Percentiles rank a stretch among this genome's conserved stretches.
phyloP scores from a whole-genome alignment of 2,329 filamentous ascomycete genomes.

The Fusarium sp. region DNA sequence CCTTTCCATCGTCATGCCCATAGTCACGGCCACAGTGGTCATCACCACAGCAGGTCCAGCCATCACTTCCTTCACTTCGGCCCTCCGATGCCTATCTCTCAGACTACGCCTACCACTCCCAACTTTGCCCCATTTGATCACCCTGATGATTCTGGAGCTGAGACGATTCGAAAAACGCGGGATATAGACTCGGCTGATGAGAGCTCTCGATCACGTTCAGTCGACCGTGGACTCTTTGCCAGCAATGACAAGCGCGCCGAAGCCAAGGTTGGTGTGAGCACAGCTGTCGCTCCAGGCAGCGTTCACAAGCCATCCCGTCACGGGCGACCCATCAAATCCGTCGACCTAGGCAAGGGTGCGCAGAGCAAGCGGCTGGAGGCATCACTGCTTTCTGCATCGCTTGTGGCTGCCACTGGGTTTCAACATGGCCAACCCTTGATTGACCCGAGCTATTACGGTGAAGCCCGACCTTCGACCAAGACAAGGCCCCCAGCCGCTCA shows the following conservation, averaged over 20 bases:
- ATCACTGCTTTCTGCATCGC: conserved; percentile 51
- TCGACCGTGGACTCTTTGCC: conserved; percentile 67
- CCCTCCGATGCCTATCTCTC: conserved; percentile 38
- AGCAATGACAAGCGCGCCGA: conserved; percentile 69
- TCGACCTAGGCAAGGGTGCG: conserved; percentile 49
- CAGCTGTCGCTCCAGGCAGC: conserved; percentile 67
- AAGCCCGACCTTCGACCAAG: conserved; percentile 44
- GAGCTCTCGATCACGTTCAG: conserved; percentile 65
- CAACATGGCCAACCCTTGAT: conserved; percentile 53
- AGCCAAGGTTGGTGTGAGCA: conserved; percentile 69
- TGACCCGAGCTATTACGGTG: conserved; percentile 55
- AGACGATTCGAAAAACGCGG: conserved; percentile 51
- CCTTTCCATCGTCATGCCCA: conserved; percentile 52
- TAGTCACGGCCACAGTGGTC: conserved; percentile 50
- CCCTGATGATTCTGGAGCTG: conserved; percentile 51
- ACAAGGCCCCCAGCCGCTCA: conserved; percentile 60
- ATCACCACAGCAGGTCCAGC: conserved; percentile 47
- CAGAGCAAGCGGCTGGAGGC: conserved; percentile 46
- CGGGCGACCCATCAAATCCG: conserved; percentile 57
- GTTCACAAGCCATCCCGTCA: conserved; percentile 56
- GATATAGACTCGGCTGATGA: conserved; percentile 56
- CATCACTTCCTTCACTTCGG: conserved; percentile 53
- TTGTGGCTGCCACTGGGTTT: conserved; percentile 50
- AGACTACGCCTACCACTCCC: conserved; percentile 50
- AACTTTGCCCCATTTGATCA: conserved; percentile 49